Percentiles rank a stretch among this genome's conserved stretches.
Evolutionary conservation across 805 yeast species (phyloP).

Genomic region (Danielia oregonensis): DNA sequence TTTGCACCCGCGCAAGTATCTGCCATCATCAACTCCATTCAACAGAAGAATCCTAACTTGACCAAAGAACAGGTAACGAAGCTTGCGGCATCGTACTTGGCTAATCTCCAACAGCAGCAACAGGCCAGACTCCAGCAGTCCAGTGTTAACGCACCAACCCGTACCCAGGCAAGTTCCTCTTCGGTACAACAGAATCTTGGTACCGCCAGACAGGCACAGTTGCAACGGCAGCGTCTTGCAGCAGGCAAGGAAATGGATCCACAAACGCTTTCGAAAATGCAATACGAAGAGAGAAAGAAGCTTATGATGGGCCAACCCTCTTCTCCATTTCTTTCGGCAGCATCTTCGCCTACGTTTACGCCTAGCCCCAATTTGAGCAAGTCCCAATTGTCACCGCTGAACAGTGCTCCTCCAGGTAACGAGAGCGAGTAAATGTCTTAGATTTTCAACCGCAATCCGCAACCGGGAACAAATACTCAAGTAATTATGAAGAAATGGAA

Average conservation of each 20-base stretch:
- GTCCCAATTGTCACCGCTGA: not conserved
- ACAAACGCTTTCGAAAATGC: constrained; percentile 25
- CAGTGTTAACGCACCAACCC: constrained; percentile 4
- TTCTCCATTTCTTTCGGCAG: not conserved
- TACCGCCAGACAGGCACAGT: constrained; percentile 11
- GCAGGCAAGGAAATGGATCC: constrained; percentile 16
- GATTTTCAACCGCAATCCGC: no score
- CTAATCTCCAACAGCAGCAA: constrained; percentile 54
- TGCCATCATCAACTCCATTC: constrained; percentile 60
- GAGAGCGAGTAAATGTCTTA: no score
- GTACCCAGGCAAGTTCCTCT: constrained; percentile 15
- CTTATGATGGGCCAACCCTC: constrained; percentile 18
- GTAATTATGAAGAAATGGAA: no score
- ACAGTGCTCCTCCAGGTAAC: not conserved
- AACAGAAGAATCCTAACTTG: constrained; percentile 59
- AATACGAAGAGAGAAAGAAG: constrained; percentile 36
- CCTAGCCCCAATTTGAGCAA: not conserved
- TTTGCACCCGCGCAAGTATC: constrained; percentile 63
- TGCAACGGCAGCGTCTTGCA: constrained; percentile 8
- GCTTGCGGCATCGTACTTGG: constrained; percentile 61
- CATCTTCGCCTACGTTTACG: not conserved
- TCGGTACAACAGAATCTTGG: constrained; percentile 3
- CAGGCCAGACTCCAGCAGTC: constrained; percentile 27
- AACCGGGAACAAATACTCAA: no score
- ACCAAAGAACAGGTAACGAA: constrained; percentile 63